phyloP scores from a whole-genome alignment of 1,284 basidiomycete genomes.

The Ganoderma resinaceum region DNA sequence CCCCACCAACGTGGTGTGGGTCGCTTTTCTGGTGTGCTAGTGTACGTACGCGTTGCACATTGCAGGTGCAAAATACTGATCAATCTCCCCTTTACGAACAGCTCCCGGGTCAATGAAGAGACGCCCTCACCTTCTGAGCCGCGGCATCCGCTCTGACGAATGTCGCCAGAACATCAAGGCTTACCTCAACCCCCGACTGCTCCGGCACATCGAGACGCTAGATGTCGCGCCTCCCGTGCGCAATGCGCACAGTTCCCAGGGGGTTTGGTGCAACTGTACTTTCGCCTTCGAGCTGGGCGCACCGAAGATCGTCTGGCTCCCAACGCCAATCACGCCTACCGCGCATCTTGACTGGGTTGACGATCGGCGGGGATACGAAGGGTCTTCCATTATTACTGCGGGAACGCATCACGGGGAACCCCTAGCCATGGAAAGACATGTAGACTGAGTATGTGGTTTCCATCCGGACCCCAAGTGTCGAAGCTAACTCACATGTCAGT shows the following conservation, averaged over 20 bases:
- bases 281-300: slow-evolving; percentile 51
- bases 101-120: slow-evolving; percentile 56
- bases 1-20: slow-evolving; percentile 39
- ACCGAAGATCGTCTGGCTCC: slow-evolving; percentile 46
- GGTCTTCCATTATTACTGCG: slow-evolving; percentile 23
- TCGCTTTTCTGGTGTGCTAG: slow-evolving; percentile 55
- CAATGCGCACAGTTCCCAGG: slow-evolving; percentile 25
- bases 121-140: slow-evolving; percentile 62
- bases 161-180: slow-evolving; percentile 46
- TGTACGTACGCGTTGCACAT: slow-evolving; percentile 46
- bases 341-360: slow-evolving; percentile 37
- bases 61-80: slow-evolving; percentile 42
- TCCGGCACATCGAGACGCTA: slow-evolving; percentile 37
- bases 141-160: slow-evolving; percentile 66
- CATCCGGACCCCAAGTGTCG: slow-evolving; percentile 22
- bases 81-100: slow-evolving; percentile 47
- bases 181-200: slow-evolving; percentile 48
- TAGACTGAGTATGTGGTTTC: slow-evolving; percentile 23
- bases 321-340: slow-evolving; percentile 19
- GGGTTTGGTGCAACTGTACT: slow-evolving; percentile 32
- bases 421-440: slow-evolving; percentile 17
- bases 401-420: slow-evolving; percentile 23
- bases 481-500: slow-evolving; percentile 24
- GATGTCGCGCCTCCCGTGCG: slow-evolving; percentile 35
- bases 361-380: slow-evolving; percentile 43